Percentiles rank a stretch among this genome's conserved stretches.
Evolutionary conservation across 179 eudicot species (phyloP).

Genomic region (Pouteria campechiana): DNA sequence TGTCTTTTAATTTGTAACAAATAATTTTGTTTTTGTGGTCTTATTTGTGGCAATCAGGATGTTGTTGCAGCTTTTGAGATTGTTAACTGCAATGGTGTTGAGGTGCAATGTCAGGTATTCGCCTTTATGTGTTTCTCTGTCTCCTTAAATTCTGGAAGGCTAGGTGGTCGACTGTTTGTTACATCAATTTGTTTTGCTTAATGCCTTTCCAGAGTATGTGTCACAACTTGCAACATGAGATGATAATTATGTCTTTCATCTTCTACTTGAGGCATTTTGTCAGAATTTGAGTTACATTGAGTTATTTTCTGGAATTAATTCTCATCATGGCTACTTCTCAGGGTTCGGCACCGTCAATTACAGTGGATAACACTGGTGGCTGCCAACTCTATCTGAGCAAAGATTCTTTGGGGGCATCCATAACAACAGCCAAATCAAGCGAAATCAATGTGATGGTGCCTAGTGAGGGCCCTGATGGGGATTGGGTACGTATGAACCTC

Average conservation of each 20-base stretch:
- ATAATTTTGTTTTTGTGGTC: too few species aligned
- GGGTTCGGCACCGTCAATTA: conserved; percentile 95
- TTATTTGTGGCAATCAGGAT: conserved; percentile 36
- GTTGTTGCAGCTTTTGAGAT: conserved; percentile 99
- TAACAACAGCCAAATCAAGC: conserved; percentile 94
- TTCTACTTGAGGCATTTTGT: too few species aligned
- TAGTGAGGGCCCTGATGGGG: conserved; percentile 59
- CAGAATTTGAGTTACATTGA: background rate
- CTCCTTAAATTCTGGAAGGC: too few species aligned
- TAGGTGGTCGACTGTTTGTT: too few species aligned
- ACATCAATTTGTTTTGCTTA: too few species aligned
- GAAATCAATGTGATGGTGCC: conserved; percentile 91
- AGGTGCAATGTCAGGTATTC: conserved; percentile 93
- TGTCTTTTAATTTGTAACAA: too few species aligned
- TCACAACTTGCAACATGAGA: too few species aligned
- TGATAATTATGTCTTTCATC: too few species aligned
- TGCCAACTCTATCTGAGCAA: conserved; percentile 92
- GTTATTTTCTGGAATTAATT: conserved; percentile 5
- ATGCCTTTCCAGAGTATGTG: too few species aligned
- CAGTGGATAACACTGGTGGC: conserved; percentile 87
- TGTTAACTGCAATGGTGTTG: conserved; percentile 85
- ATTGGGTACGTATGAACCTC: too few species aligned
- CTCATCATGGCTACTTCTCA: conserved; percentile 13
- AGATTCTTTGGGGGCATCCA: conserved; percentile 61
- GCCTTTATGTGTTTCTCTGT: background rate